phyloP scores from a whole-genome alignment of 306 rosid species.

The Neltuma alba region DNA sequence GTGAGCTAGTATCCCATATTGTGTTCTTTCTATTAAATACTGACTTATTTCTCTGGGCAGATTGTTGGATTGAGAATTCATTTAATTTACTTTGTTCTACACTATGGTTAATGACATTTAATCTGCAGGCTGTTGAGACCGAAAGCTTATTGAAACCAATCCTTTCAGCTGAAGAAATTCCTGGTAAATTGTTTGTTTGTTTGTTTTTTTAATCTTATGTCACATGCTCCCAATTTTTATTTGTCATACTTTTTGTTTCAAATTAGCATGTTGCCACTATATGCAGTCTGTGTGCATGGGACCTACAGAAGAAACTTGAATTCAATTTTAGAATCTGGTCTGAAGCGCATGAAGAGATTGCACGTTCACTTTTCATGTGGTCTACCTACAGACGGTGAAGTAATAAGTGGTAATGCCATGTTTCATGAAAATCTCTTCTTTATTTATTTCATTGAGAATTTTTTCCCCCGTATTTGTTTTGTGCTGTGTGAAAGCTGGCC shows the following conservation, averaged over 20 bases:
- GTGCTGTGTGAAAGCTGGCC: constrained; percentile 21
- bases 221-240: neutral
- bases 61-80: constrained; percentile 4
- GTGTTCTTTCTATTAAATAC: neutral
- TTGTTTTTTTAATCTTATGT: neutral
- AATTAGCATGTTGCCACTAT: constrained; percentile 20
- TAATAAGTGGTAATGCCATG: constrained; percentile 76
- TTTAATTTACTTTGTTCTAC: constrained; percentile 12
- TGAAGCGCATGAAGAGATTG: constrained; percentile 87
- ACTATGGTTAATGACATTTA: constrained; percentile 16
- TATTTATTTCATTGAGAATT: neutral
- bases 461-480: neutral
- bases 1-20: neutral
- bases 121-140: constrained; percentile 78
- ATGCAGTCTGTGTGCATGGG: constrained; percentile 93
- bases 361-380: constrained; percentile 92
- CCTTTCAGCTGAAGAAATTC: constrained; percentile 75
- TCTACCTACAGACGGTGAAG: constrained; percentile 89
- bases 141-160: constrained; percentile 80
- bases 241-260: neutral
- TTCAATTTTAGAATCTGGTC: constrained; percentile 77
- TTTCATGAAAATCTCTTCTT: neutral
- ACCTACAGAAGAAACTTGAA: constrained; percentile 79
- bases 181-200: constrained; percentile 55
- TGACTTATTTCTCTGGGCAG: neutral